Base-by-base conservation (phyloP, 192 early-diverging fungal genomes). In the Coemansia sp. region DNA sequence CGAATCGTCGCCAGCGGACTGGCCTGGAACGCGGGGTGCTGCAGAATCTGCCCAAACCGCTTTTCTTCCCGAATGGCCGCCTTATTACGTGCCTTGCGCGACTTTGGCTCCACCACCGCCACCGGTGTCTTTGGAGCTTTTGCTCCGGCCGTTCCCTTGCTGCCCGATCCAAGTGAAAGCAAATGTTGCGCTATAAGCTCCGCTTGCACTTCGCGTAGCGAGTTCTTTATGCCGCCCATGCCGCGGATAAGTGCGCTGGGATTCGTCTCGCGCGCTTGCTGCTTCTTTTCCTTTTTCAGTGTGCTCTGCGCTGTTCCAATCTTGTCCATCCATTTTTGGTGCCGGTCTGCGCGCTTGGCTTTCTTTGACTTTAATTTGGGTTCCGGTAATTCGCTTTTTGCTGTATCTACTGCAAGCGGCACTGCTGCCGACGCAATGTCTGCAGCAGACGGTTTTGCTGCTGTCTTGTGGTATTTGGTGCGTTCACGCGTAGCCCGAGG, bases 1-100 rank as follows among this genome's bases (percentile, higher is more conserved):
- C 82, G 77, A 27, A 91, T 86, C 5, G 88, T 87, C 11, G 79
- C 80, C 26, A 91, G 52, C 3, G 89, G 85, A 36, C 87, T 81
- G 15, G 77, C 70, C 56, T 84, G 76, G 68, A 89, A 91, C 17
- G 85, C 81, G 11, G 83, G 80, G 60, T 91, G 89, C 5, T 59
- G 66, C 50, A 89, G 50, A 2, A 91, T 80, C 63, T 88, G 85
- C 39, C 83, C 82, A 56, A 91, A 85, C 17, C 89, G 78, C 41
- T 82, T 70, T 30, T 88, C 86, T 47, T 91, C 89, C 40, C 64
- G 63, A 34, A 86, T 67, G 63, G 79, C 83, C 41, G 83, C 83
- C 65, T 82, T 81, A 39, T 81, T 80, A 32, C 81, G 70, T 3
- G 83, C 81, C 38, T 81, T 85, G 15, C 80, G 70, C 34, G 70